Evolutionary conservation across 129 eudicot species (phyloP).

Genomic region (Daucus carota): DNA sequence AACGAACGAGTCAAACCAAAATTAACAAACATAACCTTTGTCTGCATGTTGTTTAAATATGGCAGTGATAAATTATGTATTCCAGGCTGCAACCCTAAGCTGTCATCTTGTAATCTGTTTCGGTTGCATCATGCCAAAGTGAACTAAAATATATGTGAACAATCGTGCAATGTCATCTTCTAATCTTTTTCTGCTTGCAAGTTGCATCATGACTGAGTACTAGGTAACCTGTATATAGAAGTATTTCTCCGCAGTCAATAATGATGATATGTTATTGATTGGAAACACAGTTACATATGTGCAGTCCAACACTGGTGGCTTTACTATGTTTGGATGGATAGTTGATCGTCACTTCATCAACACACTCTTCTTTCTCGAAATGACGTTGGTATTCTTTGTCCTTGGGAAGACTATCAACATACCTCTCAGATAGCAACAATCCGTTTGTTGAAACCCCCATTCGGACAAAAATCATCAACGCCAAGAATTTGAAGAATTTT

Average conservation of each 20-base stretch:
- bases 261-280: not conserved
- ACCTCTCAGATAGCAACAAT: conserved; percentile 21
- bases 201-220: not conserved
- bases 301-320: conserved; percentile 54
- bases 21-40: not conserved
- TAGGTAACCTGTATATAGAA: not conserved
- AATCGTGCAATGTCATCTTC: not conserved
- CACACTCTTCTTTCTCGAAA: conserved; percentile 48
- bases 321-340: conserved; percentile 46
- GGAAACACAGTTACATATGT: conserved; percentile 40
- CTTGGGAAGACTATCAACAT: conserved; percentile 57
- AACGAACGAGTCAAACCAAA: not conserved
- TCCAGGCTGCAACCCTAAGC: not conserved
- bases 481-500: not conserved
- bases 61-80: not conserved
- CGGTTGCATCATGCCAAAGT: not conserved
- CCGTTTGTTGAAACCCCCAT: not conserved
- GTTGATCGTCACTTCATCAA: conserved; percentile 47
- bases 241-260: not conserved
- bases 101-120: too few relatives aligned
- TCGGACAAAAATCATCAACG: not conserved
- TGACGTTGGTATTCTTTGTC: conserved; percentile 44
- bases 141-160: not conserved
- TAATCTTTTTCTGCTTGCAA: not conserved
- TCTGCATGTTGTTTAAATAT: not conserved